A percentile compares a stretch with the other conserved stretches of the same genome.
These are phyloP conservation scores for Suhomyces kilbournensis DNA, from an alignment of 805 yeast genomes.

Conservation along the genomic window DNA sequence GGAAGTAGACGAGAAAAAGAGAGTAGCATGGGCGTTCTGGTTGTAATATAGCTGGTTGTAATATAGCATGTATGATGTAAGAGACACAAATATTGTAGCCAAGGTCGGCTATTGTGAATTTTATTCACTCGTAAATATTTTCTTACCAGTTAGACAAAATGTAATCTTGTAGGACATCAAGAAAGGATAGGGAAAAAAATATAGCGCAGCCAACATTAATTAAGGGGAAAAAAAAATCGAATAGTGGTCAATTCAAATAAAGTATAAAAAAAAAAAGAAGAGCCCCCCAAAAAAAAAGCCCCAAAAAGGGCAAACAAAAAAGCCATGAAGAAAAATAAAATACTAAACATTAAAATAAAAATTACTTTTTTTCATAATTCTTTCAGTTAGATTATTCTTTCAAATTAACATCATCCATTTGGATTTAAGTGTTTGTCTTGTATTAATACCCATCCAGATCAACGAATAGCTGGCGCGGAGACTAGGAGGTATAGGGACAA, in stretches of 20 bases:
- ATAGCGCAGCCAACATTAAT: neutral
- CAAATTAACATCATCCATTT: slow-evolving; percentile 4
- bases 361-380: slow-evolving; percentile 6
- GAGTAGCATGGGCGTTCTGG: neutral
- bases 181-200: neutral
- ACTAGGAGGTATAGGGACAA: neutral
- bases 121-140: neutral
- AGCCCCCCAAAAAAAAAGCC: neutral
- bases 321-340: neutral
- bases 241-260: neutral
- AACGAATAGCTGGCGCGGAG: neutral
- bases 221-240: neutral
- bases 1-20: neutral
- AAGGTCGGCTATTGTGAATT: neutral
- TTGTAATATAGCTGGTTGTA: neutral
- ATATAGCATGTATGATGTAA: neutral
- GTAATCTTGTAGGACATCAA: neutral
- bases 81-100: neutral
- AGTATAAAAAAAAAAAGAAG: neutral
- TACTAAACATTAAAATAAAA: neutral
- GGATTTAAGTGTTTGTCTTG: neutral
- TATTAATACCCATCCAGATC: slow-evolving; percentile 5
- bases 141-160: neutral
- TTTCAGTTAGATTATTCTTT: slow-evolving; percentile 5
- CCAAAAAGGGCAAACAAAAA: neutral